Percentiles rank a stretch among this genome's conserved stretches.
These are phyloP conservation scores for Byssochlamys sp. DNA, from an alignment of 2,329 filamentous ascomycete genomes.

Conservation along the genomic window DNA sequence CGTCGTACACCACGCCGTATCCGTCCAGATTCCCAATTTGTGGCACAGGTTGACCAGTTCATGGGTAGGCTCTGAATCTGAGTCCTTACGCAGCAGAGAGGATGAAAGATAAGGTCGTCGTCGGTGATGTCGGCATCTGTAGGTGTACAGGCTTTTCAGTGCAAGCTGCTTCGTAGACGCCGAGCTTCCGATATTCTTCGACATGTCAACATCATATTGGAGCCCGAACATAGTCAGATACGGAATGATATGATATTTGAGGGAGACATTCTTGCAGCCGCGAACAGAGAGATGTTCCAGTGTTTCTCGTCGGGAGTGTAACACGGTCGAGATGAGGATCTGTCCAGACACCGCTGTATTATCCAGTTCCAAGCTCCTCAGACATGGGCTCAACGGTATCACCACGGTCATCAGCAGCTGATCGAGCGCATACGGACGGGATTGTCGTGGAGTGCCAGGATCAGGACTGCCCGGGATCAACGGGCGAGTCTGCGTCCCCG, in stretches of 20 bases:
- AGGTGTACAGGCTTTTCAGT: slow-evolving; percentile 52
- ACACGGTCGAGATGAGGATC: slow-evolving; percentile 46
- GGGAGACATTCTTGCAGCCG: slow-evolving; percentile 55
- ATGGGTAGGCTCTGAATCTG: slow-evolving; percentile 52
- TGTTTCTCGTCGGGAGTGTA: slow-evolving; percentile 45
- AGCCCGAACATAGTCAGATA: slow-evolving; percentile 43
- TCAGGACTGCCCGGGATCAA: slow-evolving; percentile 24
- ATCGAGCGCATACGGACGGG: slow-evolving; percentile 50
- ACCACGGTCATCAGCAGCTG: slow-evolving; percentile 48
- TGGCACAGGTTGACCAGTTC: slow-evolving; percentile 52
- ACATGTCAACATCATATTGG: slow-evolving; percentile 37
- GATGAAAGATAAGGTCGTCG: slow-evolving; percentile 50
- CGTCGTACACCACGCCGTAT: slow-evolving; percentile 53
- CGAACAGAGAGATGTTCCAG: slow-evolving; percentile 52
- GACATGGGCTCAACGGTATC: slow-evolving; percentile 46
- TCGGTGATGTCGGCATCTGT: slow-evolving; percentile 54
- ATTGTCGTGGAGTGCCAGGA: slow-evolving; percentile 36
- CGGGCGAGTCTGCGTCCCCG: slow-evolving; percentile 26
- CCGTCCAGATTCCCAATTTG: slow-evolving; percentile 51
- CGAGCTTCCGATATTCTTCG: slow-evolving; percentile 25
- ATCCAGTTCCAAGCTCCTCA: slow-evolving; percentile 50
- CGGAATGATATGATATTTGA: slow-evolving; percentile 56
- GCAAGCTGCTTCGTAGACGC: slow-evolving; percentile 35
- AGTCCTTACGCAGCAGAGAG: slow-evolving; percentile 47
- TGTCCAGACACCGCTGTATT: slow-evolving; percentile 53